Evolutionary conservation across 2,329 filamentous ascomycete genomes (phyloP), one percentile per base, ranked within the genome.

Genomic region (Stylonectria norvegica): DNA sequence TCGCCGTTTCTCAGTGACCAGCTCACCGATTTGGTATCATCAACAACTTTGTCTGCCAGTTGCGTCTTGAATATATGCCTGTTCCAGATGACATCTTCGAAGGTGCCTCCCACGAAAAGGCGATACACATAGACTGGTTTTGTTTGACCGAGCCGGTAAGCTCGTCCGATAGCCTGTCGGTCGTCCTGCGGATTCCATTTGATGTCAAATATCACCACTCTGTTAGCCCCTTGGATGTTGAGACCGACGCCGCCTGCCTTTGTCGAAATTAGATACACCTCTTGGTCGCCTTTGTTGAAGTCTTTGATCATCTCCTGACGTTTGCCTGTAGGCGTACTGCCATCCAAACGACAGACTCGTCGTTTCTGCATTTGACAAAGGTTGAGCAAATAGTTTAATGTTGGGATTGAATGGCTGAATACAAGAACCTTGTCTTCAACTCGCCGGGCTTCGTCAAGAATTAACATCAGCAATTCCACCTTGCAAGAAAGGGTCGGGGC

Each of bases 81-180:
- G 61, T 87, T 85, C 52, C 89, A 80, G 33, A 94, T 67, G 8
- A 75, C 73, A 28, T 84, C 78, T 60, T 96, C 89, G 51, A 85
- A 89, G 0, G 89, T 93, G 2, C 89, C 89, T 2, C 81, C 86
- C 9, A 81, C 71, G 18, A 89, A 69, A 47, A 96, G 81, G 14
- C 85, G 84, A 64, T 96, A 96, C 2, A 96, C 89, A 57, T 78
- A 90, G 1, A 95, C 89, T 1, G 77, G 73, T 53, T 90, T 93
- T 25, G 67, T 70, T 62, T 96, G 90, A 0, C 89, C 89, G 22
- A 96, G 77, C 1, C 90, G 86, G 62, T 93, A 95, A 0, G 87
- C 85, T 38, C 90, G 78, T 2, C 89, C 90, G 36, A 95, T 79
- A 2, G 90, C 90, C 64, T 96, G 90, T 55, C 89, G 83, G 61